phyloP scores from a whole-genome alignment of 495 filamentous ascomycete species.

The Amorphotheca resinae region DNA sequence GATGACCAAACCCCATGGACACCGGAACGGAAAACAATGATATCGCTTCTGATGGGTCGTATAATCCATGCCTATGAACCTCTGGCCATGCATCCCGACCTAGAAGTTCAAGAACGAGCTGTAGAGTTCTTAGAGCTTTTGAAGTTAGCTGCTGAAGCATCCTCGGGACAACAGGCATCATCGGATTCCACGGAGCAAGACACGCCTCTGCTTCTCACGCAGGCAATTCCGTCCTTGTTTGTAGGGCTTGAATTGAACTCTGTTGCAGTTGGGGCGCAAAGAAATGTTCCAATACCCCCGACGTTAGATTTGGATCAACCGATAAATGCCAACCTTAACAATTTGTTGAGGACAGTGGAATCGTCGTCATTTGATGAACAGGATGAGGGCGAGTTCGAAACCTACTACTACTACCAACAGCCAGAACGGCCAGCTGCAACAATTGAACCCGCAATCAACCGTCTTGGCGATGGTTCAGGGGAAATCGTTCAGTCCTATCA shows the following conservation, averaged over 20 bases:
- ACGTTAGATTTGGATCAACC: slow-evolving; percentile 61
- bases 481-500: slow-evolving; percentile 52
- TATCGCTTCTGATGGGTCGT: slow-evolving; percentile 62
- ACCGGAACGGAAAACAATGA: slow-evolving; percentile 50
- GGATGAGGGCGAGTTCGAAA: slow-evolving; percentile 51
- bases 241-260: slow-evolving; percentile 79
- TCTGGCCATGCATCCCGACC: slow-evolving; percentile 62
- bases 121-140: slow-evolving; percentile 87
- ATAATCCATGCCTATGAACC: slow-evolving; percentile 72
- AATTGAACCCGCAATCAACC: slow-evolving; percentile 39
- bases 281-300: slow-evolving; percentile 70
- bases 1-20: slow-evolving; percentile 46
- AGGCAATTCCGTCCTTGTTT: slow-evolving; percentile 81
- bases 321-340: slow-evolving; percentile 65
- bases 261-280: slow-evolving; percentile 70
- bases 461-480: slow-evolving; percentile 30
- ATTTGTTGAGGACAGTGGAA: slow-evolving; percentile 48
- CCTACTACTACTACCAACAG: slow-evolving; percentile 52
- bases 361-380: slow-evolving; percentile 35
- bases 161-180: slow-evolving; percentile 46
- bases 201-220: slow-evolving; percentile 71
- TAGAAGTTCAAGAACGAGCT: slow-evolving; percentile 93
- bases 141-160: slow-evolving; percentile 70
- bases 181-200: slow-evolving; percentile 31
- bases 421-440: slow-evolving; percentile 21